Evolutionary conservation across 2,329 filamentous ascomycete species (phyloP).

Genomic region (Ophiocordyceps unilateralis): DNA sequence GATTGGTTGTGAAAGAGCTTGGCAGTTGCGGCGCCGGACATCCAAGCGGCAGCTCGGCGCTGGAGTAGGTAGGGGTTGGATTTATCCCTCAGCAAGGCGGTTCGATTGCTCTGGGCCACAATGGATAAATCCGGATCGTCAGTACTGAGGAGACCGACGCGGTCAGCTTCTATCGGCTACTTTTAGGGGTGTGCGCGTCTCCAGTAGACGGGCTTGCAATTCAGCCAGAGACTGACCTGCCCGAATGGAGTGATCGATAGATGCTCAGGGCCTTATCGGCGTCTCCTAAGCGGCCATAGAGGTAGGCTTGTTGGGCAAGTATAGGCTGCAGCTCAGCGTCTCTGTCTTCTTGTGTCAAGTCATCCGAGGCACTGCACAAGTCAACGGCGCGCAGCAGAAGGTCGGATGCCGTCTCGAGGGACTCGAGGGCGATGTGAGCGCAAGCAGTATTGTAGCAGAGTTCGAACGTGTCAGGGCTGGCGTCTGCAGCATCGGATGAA

Average conservation of each 20-base stretch:
- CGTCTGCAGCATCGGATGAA: conserved; percentile 30
- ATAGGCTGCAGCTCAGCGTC: conserved; percentile 59
- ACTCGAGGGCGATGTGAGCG: conserved; percentile 50
- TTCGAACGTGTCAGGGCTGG: conserved; percentile 59
- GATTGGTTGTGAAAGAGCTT: conserved; percentile 57
- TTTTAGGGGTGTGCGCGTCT: too few species aligned
- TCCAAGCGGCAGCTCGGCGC: conserved; percentile 38
- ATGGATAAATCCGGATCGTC: conserved; percentile 48
- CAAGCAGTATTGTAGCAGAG: conserved; percentile 70
- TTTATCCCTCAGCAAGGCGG: conserved; percentile 21
- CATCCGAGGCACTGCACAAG: conserved; percentile 57
- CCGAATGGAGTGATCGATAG: conserved; percentile 40
- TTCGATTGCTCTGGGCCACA: conserved; percentile 48
- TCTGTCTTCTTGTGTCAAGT: conserved; percentile 59
- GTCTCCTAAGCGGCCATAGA: conserved; percentile 49
- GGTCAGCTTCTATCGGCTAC: not conserved
- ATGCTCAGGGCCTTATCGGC: conserved; percentile 46
- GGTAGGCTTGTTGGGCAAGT: conserved; percentile 58
- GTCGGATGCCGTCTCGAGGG: conserved; percentile 44
- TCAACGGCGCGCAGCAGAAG: conserved; percentile 53
- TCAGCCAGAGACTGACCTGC: conserved; percentile 31
- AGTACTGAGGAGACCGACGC: conserved; percentile 25
- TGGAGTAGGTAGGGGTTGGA: conserved; percentile 54
- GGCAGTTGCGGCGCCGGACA: conserved; percentile 36
- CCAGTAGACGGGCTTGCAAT: too few species aligned